Conservation (phyloP, 73 alveolate species). For the Durusdinium trenchii region DNA sequence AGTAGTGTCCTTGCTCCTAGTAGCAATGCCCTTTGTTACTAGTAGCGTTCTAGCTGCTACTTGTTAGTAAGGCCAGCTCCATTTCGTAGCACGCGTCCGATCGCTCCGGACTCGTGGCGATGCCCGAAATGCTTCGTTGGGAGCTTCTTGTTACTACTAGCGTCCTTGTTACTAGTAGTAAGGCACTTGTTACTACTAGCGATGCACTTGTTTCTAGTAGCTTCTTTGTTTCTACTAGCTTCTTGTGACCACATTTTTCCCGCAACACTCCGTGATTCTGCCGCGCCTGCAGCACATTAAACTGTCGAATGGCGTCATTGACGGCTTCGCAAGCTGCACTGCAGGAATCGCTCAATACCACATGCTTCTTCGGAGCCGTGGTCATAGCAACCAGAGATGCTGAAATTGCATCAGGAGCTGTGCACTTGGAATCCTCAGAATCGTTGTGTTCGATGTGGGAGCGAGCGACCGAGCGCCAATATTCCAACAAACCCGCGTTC, state of each 20-base stretch:
- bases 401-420: constrained; percentile 62
- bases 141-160: too few relatives aligned
- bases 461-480: too few relatives aligned
- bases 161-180: too few relatives aligned
- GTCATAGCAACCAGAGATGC: constrained; percentile 72
- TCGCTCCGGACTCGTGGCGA: too few relatives aligned
- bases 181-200: too few relatives aligned
- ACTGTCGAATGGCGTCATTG: constrained; percentile 59
- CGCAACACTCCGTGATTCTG: not conserved
- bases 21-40: not conserved
- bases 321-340: constrained; percentile 81
- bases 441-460: too few relatives aligned
- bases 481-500: too few relatives aligned
- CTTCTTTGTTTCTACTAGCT: too few relatives aligned
- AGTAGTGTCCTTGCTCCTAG: not conserved
- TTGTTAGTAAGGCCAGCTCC: not conserved
- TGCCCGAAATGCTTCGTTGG: too few relatives aligned
- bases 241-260: too few relatives aligned
- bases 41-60: not conserved
- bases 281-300: constrained; percentile 58
- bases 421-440: constrained; percentile 64
- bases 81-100: not conserved
- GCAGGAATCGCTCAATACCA: constrained; percentile 65
- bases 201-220: too few relatives aligned
- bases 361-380: constrained; percentile 48